Percentiles rank a stretch among this genome's conserved stretches.
Evolutionary conservation across 2,329 filamentous ascomycete species (phyloP).

Genomic region (Paraphoma chrysanthemicola): DNA sequence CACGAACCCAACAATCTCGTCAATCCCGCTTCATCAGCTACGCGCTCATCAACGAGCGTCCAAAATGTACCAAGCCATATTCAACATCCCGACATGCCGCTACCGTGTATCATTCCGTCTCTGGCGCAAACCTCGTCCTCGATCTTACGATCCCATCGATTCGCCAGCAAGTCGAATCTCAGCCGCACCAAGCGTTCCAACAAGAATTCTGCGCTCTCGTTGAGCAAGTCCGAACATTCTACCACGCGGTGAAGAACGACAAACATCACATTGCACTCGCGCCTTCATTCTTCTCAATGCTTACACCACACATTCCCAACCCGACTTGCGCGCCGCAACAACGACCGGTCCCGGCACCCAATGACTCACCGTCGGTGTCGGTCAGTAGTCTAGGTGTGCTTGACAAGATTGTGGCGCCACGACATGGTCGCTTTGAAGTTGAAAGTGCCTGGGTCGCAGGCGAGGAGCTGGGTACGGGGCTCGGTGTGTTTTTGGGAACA

Average conservation of each 20-base stretch:
- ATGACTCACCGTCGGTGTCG: slow-evolving; percentile 9
- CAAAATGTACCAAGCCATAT: slow-evolving; percentile 9
- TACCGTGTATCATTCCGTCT: slow-evolving; percentile 20
- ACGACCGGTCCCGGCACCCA: slow-evolving; percentile 11
- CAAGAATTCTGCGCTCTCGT: background rate
- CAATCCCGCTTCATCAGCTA: slow-evolving; percentile 13
- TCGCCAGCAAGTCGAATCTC: background rate
- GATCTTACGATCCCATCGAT: slow-evolving; percentile 10
- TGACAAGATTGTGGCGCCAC: slow-evolving; percentile 43
- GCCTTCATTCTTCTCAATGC: slow-evolving; percentile 1
- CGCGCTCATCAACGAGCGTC: slow-evolving; percentile 13
- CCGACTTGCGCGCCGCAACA: background rate
- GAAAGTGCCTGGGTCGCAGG: slow-evolving; percentile 55
- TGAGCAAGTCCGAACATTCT: slow-evolving; percentile 5
- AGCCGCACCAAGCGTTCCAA: background rate
- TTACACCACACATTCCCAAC: slow-evolving; percentile 1
- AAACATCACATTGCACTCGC: background rate
- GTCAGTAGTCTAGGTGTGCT: slow-evolving; percentile 26
- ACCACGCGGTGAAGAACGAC: slow-evolving; percentile 2
- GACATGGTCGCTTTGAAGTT: slow-evolving; percentile 34
- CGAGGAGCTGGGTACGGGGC: slow-evolving; percentile 50
- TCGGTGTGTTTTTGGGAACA: slow-evolving; percentile 52
- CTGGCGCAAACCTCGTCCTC: slow-evolving; percentile 13
- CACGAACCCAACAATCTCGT: background rate
- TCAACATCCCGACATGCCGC: slow-evolving; percentile 9